Evolutionary conservation across 495 filamentous ascomycete genomes (phyloP).

Genomic region (Annulohypoxylon nitens): DNA sequence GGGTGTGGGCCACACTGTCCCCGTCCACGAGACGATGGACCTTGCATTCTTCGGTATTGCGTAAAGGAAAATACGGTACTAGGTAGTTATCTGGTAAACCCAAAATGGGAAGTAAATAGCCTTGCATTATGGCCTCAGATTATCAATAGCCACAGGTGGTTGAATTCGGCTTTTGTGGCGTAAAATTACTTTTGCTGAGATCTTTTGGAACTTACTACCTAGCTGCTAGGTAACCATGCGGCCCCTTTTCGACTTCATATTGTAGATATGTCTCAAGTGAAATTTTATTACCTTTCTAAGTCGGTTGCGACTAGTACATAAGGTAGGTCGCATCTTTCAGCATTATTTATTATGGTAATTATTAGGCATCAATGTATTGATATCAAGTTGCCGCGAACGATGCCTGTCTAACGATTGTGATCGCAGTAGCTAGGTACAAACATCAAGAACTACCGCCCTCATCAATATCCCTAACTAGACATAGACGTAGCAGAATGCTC

Average conservation of each 20-base stretch:
- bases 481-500: constrained; percentile 57
- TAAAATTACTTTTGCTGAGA: not conserved
- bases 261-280: not conserved
- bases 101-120: not conserved
- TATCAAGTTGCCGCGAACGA: not conserved
- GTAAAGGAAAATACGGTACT: constrained; percentile 10
- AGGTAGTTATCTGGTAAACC: too few relatives aligned
- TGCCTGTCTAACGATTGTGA: constrained; percentile 6
- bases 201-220: not conserved
- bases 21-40: constrained; percentile 59
- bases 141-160: not conserved
- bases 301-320: too few relatives aligned
- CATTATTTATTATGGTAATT: not conserved
- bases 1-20: constrained; percentile 64
- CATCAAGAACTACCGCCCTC: not conserved
- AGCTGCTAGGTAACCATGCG: not conserved
- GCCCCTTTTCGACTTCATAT: not conserved
- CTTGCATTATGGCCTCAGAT: not conserved
- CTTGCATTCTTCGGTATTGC: constrained; percentile 65
- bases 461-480: constrained; percentile 37
- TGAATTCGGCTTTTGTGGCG: not conserved
- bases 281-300: not conserved
- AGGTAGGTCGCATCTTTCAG: not conserved
- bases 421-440: not conserved
- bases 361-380: not conserved